Evolutionary conservation across 345 rosid species (phyloP).

Genomic region (Brassica rapa): DNA sequence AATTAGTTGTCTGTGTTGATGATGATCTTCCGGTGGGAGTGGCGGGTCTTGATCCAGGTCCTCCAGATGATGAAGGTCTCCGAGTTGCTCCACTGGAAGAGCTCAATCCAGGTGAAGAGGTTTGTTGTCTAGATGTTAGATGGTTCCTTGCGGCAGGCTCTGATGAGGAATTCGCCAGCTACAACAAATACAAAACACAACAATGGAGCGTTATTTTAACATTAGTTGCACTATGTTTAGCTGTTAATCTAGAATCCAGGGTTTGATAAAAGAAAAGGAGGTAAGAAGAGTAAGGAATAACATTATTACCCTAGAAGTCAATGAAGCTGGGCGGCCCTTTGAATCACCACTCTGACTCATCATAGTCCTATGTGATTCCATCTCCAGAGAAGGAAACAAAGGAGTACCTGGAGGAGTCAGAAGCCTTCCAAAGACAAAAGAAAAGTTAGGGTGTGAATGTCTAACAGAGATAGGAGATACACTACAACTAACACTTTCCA

Average conservation of each 20-base stretch:
- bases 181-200: constrained; percentile 28
- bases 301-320: constrained; percentile 80
- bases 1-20: constrained; percentile 48
- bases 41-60: constrained; percentile 89
- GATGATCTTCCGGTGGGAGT: constrained; percentile 88
- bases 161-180: constrained; percentile 75
- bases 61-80: constrained; percentile 97
- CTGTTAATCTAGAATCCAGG: neutral
- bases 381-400: constrained; percentile 92
- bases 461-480: neutral
- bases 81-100: constrained; percentile 60
- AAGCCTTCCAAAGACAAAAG: constrained; percentile 63
- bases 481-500: neutral
- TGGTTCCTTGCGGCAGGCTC: constrained; percentile 63
- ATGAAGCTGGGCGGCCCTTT: constrained; percentile 61
- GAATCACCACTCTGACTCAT: constrained; percentile 74
- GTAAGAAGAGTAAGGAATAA: constrained; percentile 18
- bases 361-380: constrained; percentile 76
- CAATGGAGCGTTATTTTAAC: neutral
- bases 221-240: neutral
- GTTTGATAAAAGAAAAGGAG: neutral
- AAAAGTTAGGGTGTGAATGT: constrained; percentile 1
- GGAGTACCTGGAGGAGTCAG: constrained; percentile 98
- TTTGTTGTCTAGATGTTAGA: constrained; percentile 61
- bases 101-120: constrained; percentile 73